Base-by-base conservation (phyloP, 257 asterid species). In the Plantago elongata region DNA sequence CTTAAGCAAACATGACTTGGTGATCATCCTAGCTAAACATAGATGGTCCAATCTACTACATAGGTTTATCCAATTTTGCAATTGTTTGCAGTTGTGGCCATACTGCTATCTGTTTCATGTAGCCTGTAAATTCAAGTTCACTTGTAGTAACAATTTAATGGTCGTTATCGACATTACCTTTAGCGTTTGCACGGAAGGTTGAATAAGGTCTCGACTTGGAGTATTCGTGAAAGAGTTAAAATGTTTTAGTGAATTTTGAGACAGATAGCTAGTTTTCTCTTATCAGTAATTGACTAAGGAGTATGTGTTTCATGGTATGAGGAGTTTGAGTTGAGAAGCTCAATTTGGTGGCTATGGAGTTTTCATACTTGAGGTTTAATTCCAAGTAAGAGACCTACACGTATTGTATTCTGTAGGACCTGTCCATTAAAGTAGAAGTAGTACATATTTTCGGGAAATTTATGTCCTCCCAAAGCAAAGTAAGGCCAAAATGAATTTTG, bases 311-410 rank as follows among this genome's bases (percentile, higher is more conserved):
- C 9, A 8, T 22, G 27, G 27, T 22, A 22, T 22, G 27, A 47
- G 64, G 54, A 72, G 37, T 38, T 37, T 58, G 63, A 15, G 65
- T n/a, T 70, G 72, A 61, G 72, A 68, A 66, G 74, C 60, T 67
- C 57, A 69, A 64, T 59, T 75, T 67, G 81, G 81, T 75, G 72
- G 55, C 27, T 55, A 52, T 49, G 68, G 74, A 68, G 74, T 64
- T 75, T 69, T 75, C 81, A 71, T 13, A 51, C 13, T 54, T 74
- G 10, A 37, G 69, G 59, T 69, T 37, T 11, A 40, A n/a, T 18
- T 27, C 34, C 59, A 54, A 54, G 59, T 54, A 37, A 54, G 29
- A 9, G 17, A 14, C 11, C 7, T 34, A 37, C 18, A 54, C 58
- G 4, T 11, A 11, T 27, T 54, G 42, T 54, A 6, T 22, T 22